Evolutionary conservation across 2,329 filamentous ascomycete species (phyloP).

Genomic region (Ambrosiella xylebori): DNA sequence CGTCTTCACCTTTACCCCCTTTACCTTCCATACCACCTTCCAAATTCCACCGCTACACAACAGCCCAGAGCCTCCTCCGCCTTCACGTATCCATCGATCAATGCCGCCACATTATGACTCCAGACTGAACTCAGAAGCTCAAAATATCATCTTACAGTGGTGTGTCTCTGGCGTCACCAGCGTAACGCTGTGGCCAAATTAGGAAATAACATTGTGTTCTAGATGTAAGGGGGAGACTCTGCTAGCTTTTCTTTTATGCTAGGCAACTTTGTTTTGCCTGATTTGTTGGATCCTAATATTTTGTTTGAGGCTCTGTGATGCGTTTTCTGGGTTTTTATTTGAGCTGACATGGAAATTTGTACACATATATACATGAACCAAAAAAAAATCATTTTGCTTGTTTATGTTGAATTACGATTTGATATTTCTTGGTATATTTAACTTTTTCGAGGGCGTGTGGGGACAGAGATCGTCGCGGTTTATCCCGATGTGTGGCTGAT

Average conservation of each 20-base stretch:
- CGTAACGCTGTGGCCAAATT: not conserved
- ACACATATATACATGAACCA: too few relatives aligned
- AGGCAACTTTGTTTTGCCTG: not conserved
- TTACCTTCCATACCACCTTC: not conserved
- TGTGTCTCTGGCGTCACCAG: not conserved
- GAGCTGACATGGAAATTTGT: too few relatives aligned
- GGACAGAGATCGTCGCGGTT: not conserved
- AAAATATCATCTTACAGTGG: not conserved
- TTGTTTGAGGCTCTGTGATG: too few relatives aligned
- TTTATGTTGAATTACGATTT: too few relatives aligned
- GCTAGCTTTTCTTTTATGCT: not conserved
- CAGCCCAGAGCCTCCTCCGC: not conserved
- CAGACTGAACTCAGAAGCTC: not conserved
- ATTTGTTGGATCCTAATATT: too few relatives aligned
- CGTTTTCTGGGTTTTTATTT: too few relatives aligned
- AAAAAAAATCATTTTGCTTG: too few relatives aligned
- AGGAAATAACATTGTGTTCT: not conserved
- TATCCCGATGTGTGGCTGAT: not conserved
- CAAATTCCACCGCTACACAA: not conserved
- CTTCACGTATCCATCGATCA: not conserved
- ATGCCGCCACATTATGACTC: not conserved
- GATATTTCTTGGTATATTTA: too few relatives aligned
- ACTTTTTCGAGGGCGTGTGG: too few relatives aligned
- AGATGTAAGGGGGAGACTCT: not conserved
- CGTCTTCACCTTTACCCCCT: too few relatives aligned